Percentiles rank a stretch among this genome's conserved stretches.
phyloP scores from a whole-genome alignment of 2,329 filamentous ascomycete genomes.

The Aspergillus calidoustus region DNA sequence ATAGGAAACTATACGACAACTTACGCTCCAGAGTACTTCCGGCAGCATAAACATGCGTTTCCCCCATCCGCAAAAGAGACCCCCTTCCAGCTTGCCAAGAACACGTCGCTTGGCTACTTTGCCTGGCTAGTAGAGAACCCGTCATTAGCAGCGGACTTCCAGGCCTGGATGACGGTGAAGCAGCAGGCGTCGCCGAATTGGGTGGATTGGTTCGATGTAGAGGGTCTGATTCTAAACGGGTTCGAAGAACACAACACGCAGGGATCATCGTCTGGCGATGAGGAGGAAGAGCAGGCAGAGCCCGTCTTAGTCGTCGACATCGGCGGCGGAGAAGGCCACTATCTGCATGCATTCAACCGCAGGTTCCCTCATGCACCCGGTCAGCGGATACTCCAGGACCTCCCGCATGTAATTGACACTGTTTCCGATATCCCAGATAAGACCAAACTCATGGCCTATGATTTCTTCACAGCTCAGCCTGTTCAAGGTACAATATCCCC shows the following conservation, averaged over 20 bases:
- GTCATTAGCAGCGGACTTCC: slow-evolving; percentile 20
- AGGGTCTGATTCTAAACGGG: slow-evolving; percentile 11
- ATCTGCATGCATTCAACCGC: not conserved
- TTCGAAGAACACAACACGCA: not conserved
- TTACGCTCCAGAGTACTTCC: slow-evolving; percentile 1
- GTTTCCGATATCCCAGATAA: slow-evolving; percentile 7
- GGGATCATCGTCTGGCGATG: not conserved
- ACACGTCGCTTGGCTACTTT: slow-evolving; percentile 23
- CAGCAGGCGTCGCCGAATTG: slow-evolving; percentile 19
- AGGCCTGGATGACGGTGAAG: slow-evolving; percentile 24
- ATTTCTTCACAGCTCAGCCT: slow-evolving; percentile 31
- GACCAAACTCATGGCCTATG: slow-evolving; percentile 22
- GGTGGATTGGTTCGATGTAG: slow-evolving; percentile 22
- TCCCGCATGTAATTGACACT: slow-evolving; percentile 21
- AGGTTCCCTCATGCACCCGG: not conserved
- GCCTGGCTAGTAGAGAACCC: slow-evolving; percentile 24
- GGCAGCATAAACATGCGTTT: not conserved
- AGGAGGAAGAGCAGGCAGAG: not conserved
- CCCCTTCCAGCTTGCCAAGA: slow-evolving; percentile 1
- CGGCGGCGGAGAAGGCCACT: not conserved
- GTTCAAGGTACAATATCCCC: not conserved
- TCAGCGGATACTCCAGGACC: slow-evolving; percentile 23
- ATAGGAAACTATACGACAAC: not conserved
- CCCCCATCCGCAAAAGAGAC: not conserved
- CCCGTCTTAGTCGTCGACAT: not conserved